Base-by-base conservation (phyloP, 2,329 filamentous ascomycete species). In the Fusarium temperatum region DNA sequence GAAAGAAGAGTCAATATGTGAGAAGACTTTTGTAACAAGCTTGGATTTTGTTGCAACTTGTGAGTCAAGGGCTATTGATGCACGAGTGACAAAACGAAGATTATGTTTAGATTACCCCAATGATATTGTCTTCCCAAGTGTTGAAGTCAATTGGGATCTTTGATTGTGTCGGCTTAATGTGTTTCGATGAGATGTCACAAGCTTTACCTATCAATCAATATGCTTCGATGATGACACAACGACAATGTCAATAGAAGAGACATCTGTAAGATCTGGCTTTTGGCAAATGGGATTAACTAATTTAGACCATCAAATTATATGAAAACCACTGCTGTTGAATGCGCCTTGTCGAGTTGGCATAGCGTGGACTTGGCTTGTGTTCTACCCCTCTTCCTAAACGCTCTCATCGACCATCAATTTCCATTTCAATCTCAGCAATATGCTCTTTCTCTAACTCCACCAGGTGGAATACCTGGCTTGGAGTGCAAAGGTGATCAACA, bases 261-360 rank as follows among this genome's bases (percentile, higher is more conserved):
- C 1, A 1, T 35, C 0, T 35, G 14, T 8, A 35, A 4, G 1
- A 0, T 17, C 32, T 35, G 32, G 0, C 7, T 35, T 35, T 35
- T 35, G 1, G 0, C 32, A 35, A 4, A 14, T 1, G 3, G 32
- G 2, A 0, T 35, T 3, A 35, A 8, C 32, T 35, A 35, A 35
- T 35, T 35, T 35, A 24, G n/a, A 18, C 15, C 42, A 18, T 44
- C 10, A 8, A 44, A 9, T n/a, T n/a, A n/a, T n/a, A n/a, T n/a
- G 8, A 8, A 0, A 47, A 28, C 18, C 13, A 28, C 10, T 3
- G 0, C 18, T 22, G 18, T 15, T 3, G 12, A 47, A 11, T 22
- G 0, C 13, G 0, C 24, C 12, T 0, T 28, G 8, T 28, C 13
- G 3, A 22, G 8, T 28, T 3, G 6, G 4, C 13, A 3, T 11